phyloP scores from a whole-genome alignment of 129 eudicot genomes.

The Gnaphalium uliginosum region DNA sequence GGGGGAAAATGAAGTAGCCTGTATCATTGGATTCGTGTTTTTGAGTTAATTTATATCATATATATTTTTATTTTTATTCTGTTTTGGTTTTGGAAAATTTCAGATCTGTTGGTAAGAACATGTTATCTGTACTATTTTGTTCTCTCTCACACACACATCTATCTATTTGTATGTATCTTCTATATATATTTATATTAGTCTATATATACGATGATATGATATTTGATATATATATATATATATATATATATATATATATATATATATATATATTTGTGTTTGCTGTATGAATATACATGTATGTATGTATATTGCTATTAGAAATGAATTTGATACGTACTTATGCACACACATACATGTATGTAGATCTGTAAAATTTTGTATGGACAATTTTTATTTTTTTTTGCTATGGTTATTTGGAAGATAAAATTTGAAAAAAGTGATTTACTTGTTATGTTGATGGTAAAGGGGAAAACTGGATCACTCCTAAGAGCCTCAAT shows the following conservation, averaged over 20 bases:
- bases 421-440: background rate
- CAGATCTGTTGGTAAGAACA: constrained; percentile 48
- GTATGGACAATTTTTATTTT: background rate
- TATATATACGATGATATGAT: too few relatives aligned
- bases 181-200: background rate
- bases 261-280: background rate
- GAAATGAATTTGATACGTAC: background rate
- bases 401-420: background rate
- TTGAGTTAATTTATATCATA: constrained; percentile 4
- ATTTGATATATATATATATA: too few relatives aligned
- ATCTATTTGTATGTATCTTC: background rate
- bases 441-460: background rate
- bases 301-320: constrained; percentile 7
- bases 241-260: background rate
- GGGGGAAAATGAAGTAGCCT: constrained; percentile 9
- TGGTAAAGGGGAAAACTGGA: background rate
- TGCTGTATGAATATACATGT: background rate
- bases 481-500: too few relatives aligned
- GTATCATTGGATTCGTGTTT: constrained; percentile 11
- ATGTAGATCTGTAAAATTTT: background rate
- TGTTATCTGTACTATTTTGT: constrained; percentile 1
- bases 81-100: constrained; percentile 23
- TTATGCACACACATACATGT: background rate
- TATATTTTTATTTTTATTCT: background rate
- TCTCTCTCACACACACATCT: constrained; percentile 14